Percentiles rank a stretch among this genome's conserved stretches.
phyloP scores from a whole-genome alignment of 2,329 filamentous ascomycete genomes.

The Pseudocercospora vitis region DNA sequence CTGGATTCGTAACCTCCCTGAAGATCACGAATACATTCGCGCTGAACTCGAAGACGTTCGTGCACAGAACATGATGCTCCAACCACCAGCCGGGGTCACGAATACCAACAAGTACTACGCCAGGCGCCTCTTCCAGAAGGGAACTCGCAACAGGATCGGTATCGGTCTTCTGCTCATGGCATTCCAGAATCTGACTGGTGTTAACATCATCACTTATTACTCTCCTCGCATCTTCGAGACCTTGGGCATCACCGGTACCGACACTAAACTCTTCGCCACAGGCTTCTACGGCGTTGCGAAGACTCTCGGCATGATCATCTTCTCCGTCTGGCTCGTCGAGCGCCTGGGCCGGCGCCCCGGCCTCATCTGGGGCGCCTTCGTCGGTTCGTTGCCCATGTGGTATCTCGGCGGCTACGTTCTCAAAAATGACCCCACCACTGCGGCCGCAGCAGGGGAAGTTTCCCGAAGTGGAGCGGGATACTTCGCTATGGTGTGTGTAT shows the following conservation, averaged over 20 bases:
- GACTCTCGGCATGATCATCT: slow-evolving; percentile 41
- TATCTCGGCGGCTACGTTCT: slow-evolving; percentile 56
- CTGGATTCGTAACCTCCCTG: slow-evolving; percentile 48
- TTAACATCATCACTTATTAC: slow-evolving; percentile 42
- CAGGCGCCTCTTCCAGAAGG: slow-evolving; percentile 42
- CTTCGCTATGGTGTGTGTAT: slow-evolving; percentile 56
- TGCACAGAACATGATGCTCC: slow-evolving; percentile 54
- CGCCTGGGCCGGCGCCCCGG: slow-evolving; percentile 43
- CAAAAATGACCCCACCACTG: slow-evolving; percentile 50
- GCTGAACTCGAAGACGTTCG: slow-evolving; percentile 53
- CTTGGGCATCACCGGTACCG: slow-evolving; percentile 48
- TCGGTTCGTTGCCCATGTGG: slow-evolving; percentile 51
- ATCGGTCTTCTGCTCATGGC: slow-evolving; percentile 43
- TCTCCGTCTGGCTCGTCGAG: slow-evolving; percentile 43
- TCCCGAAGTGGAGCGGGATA: slow-evolving; percentile 51
- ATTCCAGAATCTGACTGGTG: slow-evolving; percentile 39
- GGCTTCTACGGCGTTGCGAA: slow-evolving; percentile 53
- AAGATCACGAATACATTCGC: slow-evolving; percentile 46
- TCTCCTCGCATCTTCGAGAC: slow-evolving; percentile 39
- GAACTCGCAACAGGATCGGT: slow-evolving; percentile 42
- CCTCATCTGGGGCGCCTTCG: slow-evolving; percentile 51
- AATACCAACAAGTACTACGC: slow-evolving; percentile 39
- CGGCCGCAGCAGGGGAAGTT: slow-evolving; percentile 47
- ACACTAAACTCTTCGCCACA: slow-evolving; percentile 48
- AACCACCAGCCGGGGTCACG: slow-evolving; percentile 18